Evolutionary conservation across 495 filamentous ascomycete species (phyloP).

Genomic region (Aspergillus saccharolyticus): DNA sequence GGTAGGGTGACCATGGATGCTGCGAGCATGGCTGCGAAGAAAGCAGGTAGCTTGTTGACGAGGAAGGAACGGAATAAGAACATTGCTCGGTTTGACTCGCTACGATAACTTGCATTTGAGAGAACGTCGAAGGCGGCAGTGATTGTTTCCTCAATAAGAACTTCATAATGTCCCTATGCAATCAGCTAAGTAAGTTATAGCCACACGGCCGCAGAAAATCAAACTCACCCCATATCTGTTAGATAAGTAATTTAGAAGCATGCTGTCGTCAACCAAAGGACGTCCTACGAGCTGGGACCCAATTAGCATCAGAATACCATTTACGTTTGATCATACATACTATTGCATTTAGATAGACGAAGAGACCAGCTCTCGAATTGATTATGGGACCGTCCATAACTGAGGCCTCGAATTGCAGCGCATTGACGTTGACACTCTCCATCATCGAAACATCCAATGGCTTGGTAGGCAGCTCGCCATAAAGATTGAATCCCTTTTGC

Average conservation of each 20-base stretch:
- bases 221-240: conserved; percentile 68
- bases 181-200: too few species aligned
- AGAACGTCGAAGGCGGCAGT: conserved; percentile 84
- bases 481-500: conserved; percentile 44
- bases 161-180: conserved; percentile 62
- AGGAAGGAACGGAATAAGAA: conserved; percentile 85
- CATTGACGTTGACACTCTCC: conserved; percentile 40
- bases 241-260: conserved; percentile 71
- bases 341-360: conserved; percentile 84
- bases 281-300: conserved; percentile 65
- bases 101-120: conserved; percentile 77
- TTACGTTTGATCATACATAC: conserved; percentile 42
- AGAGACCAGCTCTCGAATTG: conserved; percentile 84
- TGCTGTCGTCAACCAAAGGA: conserved; percentile 76
- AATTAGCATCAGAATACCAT: conserved; percentile 20
- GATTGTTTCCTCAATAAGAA: conserved; percentile 74
- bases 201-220: background rate
- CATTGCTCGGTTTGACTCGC: conserved; percentile 64
- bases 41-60: conserved; percentile 84
- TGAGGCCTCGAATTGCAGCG: conserved; percentile 47
- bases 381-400: conserved; percentile 62
- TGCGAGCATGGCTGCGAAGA: conserved; percentile 59
- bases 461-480: conserved; percentile 34
- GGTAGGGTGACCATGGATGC: conserved; percentile 62
- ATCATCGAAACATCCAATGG: conserved; percentile 34